A percentile compares a stretch with the other conserved stretches of the same genome.
phyloP scores from a whole-genome alignment of 1,139 yeast species.

The Magnusiomyces ingens region DNA sequence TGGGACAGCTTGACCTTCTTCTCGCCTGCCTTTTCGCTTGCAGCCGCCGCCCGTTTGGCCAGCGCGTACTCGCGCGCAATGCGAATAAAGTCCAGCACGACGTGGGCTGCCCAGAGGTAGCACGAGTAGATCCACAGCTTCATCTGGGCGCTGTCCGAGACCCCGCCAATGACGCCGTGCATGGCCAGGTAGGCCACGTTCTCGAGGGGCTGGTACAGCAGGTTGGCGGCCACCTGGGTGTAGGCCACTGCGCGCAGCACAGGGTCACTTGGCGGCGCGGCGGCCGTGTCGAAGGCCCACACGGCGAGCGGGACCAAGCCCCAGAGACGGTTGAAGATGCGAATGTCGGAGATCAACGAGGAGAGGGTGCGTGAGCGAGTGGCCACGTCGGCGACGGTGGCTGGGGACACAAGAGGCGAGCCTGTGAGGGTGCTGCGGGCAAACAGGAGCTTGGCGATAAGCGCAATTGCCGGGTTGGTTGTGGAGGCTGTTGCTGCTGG shows the following conservation, averaged over 20 bases:
- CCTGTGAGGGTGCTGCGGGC: neutral
- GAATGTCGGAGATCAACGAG: conserved; percentile 33
- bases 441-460: neutral
- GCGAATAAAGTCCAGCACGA: conserved; percentile 33
- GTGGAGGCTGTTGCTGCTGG: neutral
- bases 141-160: conserved; percentile 22
- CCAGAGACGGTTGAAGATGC: conserved; percentile 37
- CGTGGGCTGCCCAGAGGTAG: conserved; percentile 38
- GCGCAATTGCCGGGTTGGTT: neutral
- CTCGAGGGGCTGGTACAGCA: conserved; percentile 37
- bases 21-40: conserved; percentile 3
- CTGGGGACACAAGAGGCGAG: neutral
- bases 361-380: conserved; percentile 26
- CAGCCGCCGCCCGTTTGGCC: neutral
- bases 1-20: conserved; percentile 8
- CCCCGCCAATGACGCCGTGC: conserved; percentile 32
- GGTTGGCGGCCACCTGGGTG: conserved; percentile 33
- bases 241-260: conserved; percentile 29
- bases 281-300: conserved; percentile 31
- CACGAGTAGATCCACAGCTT: conserved; percentile 37
- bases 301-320: conserved; percentile 32
- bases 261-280: conserved; percentile 24
- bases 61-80: conserved; percentile 19
- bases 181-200: conserved; percentile 37
- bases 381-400: conserved; percentile 15